Base-by-base conservation (phyloP, 2,329 filamentous ascomycete genomes). In the Trichoderma guizhouense region DNA sequence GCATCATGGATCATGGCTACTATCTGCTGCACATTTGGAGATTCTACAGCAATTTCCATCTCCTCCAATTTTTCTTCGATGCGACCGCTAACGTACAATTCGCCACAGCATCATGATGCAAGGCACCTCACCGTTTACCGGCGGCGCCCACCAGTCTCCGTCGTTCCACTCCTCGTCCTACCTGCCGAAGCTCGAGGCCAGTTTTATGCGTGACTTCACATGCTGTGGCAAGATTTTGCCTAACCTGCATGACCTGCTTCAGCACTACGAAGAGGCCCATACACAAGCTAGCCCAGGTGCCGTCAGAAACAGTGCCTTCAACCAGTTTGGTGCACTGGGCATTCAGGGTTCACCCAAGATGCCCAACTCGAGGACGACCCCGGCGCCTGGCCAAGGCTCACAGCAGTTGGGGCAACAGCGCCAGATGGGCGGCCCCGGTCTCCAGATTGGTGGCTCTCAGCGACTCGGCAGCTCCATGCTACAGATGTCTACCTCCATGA, bases 121-220 rank as follows among this genome's bases (percentile, higher is more conserved):
- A 73, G 95, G 96, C 78, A 98, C 94, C 21, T 98, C 96, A n/a
- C 96, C 96, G 12, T 97, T 95, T 79, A 74, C 72, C 2, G 81
- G 84, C 72, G 80, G 78, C 62, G 90, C 87, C 72, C 89, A 95
- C 77, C 92, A 95, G 81, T 97, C 95, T n/a, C 94, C 96, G 0
- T 98, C 95, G 1, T 97, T 94, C 78, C 95, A 98, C 82, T 98
- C 95, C 1, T 97, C 95, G 7, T 98, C 96, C 30, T 98, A 98
- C 80, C 88, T 98, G 1, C 95, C 95, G 11, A 98, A 97, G 82
- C 90, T 98, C 79, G 96, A 99, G 82, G 95, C 95, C 73, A 96
- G 95, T 79, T 99, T 98, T 81, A 97, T 98, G 93, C 92, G 92
- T 82, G 95, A 98, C 83, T 98, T 98, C 83, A 92, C 92, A 67